Conservation (phyloP, 2,329 filamentous ascomycete species). For the Colletotrichum navitas region DNA sequence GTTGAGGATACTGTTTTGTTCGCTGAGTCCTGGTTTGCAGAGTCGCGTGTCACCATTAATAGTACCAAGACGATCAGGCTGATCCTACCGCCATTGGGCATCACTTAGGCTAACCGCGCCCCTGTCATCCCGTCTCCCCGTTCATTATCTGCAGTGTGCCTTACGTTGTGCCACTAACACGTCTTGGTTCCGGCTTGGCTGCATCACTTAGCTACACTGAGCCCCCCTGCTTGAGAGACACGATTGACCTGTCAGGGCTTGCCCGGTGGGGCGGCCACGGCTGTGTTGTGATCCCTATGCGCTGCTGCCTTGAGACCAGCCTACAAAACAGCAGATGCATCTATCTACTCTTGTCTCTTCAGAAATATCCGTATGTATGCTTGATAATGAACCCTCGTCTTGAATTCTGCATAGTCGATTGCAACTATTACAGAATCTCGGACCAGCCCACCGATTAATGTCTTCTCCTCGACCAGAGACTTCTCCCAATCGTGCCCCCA, state of each 20-base stretch:
- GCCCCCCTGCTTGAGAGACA: background rate
- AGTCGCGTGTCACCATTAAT: background rate
- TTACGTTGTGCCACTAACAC: background rate
- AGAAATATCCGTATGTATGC: too few relatives aligned
- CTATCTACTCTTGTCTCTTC: too few relatives aligned
- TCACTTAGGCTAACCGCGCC: background rate
- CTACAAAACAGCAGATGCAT: background rate
- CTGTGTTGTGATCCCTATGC: background rate
- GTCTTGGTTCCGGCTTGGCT: conserved; percentile 9
- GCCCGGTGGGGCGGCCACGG: conserved; percentile 1
- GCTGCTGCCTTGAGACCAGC: conserved; percentile 9
- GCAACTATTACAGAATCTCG: too few relatives aligned
- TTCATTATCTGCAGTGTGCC: background rate
- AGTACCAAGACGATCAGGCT: background rate
- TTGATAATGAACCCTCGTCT: background rate
- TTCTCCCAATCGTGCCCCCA: background rate
- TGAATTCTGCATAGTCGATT: background rate
- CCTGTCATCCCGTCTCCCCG: background rate
- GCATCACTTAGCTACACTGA: conserved; percentile 9
- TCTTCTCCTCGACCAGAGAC: background rate
- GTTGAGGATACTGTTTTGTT: background rate
- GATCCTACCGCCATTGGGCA: background rate
- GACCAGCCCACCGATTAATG: background rate
- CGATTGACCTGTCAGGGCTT: background rate
- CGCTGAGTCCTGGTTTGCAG: background rate